Conservation (phyloP, 2,329 filamentous ascomycete species). For the Cladosporium sp. region DNA sequence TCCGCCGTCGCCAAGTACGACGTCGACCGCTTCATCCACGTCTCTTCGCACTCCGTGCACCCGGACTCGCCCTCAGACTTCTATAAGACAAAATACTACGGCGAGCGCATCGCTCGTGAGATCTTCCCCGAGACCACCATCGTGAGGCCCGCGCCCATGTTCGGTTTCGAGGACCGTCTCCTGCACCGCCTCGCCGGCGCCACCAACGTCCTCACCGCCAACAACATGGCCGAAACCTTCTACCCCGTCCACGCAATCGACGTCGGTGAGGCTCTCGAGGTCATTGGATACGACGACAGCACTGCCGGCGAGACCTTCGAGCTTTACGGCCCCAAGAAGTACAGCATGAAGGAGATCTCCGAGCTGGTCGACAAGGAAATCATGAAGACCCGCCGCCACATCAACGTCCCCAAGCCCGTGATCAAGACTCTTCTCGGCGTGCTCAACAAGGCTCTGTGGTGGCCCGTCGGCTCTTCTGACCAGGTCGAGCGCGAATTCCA, state of each 20-base stretch:
- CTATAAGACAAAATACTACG: conserved; percentile 82
- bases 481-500: conserved; percentile 89
- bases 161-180: conserved; percentile 90
- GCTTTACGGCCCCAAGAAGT: conserved; percentile 89
- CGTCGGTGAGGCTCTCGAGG: conserved; percentile 81
- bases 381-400: conserved; percentile 78
- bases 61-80: conserved; percentile 79
- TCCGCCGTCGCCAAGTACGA: conserved; percentile 97
- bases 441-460: conserved; percentile 83
- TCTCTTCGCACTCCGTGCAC: conserved; percentile 90
- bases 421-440: conserved; percentile 70
- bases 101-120: conserved; percentile 76
- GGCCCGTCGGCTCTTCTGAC: conserved; percentile 76
- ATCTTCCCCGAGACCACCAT: conserved; percentile 98
- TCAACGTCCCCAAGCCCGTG: conserved; percentile 81
- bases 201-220: conserved; percentile 80
- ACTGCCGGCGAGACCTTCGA: conserved; percentile 90
- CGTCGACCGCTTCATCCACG: conserved; percentile 91
- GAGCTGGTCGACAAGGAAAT: conserved; percentile 89
- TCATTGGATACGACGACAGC: conserved; percentile 84
- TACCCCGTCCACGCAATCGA: conserved; percentile 92
- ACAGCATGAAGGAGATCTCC: conserved; percentile 82
- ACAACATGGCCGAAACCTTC: conserved; percentile 88
- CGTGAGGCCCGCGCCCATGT: conserved; percentile 87
- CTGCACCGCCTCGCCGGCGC: conserved; percentile 78